phyloP scores from a whole-genome alignment of 805 yeast species.

The Candida patagonica region DNA sequence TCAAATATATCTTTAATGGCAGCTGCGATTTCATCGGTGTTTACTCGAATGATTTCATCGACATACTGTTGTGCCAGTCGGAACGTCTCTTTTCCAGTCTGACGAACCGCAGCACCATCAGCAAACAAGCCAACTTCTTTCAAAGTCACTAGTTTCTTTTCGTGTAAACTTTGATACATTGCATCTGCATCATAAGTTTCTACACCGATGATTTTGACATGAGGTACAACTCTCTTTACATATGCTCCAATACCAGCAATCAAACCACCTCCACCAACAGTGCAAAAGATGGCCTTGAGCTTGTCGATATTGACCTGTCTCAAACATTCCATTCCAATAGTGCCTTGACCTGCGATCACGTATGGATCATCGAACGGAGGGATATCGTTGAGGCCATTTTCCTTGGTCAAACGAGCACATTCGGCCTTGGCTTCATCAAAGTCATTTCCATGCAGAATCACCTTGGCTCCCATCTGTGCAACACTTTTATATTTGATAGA shows the following conservation, averaged over 20 bases:
- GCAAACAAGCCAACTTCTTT: constrained; percentile 90
- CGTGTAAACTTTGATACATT: constrained; percentile 59
- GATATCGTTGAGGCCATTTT: constrained; percentile 72
- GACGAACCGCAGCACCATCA: constrained; percentile 94
- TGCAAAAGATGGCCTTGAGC: constrained; percentile 78
- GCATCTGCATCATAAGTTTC: constrained; percentile 96
- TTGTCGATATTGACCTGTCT: constrained; percentile 75
- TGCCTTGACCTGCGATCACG: constrained; percentile 98
- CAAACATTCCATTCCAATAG: constrained; percentile 86
- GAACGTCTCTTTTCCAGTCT: constrained; percentile 87
- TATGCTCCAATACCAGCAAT: constrained; percentile 87
- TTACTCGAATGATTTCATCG: constrained; percentile 81
- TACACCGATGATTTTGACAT: constrained; percentile 88
- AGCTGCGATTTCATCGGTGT: constrained; percentile 92
- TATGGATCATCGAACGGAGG: constrained; percentile 99
- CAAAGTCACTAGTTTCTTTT: constrained; percentile 46
- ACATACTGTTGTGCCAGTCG: constrained; percentile 65
- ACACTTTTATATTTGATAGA: constrained; percentile 90
- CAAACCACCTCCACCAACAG: constrained; percentile 97
- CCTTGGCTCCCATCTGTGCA: constrained; percentile 85
- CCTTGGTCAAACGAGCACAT: constrained; percentile 60
- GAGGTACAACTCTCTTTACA: constrained; percentile 94
- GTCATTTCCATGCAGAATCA: constrained; percentile 86
- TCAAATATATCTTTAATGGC: constrained; percentile 95
- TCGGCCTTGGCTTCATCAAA: constrained; percentile 93